Percentiles rank a stretch among this genome's conserved stretches.
These are phyloP conservation scores for Penicillium aurantiogriseum DNA, from an alignment of 2,329 filamentous ascomycete species.

Conservation along the genomic window DNA sequence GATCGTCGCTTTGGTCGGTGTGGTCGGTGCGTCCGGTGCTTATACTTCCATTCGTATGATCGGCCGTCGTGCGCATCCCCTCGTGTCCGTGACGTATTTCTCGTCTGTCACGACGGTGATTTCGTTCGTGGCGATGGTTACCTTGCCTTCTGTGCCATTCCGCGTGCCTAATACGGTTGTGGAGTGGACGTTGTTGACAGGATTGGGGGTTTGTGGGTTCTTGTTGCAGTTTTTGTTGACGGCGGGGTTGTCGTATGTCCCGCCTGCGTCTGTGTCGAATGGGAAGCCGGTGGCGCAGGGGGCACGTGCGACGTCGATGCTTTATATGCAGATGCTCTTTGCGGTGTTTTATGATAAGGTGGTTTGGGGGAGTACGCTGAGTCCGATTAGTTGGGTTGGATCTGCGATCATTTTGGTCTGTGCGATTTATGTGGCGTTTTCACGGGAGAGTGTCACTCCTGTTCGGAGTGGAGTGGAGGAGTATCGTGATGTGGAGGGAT, in stretches of 20 bases:
- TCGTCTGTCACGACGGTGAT: slow-evolving; percentile 68
- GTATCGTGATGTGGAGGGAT: slow-evolving; percentile 6
- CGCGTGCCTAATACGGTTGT: slow-evolving; percentile 53
- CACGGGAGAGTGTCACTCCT: slow-evolving; percentile 15
- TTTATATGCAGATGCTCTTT: slow-evolving; percentile 70
- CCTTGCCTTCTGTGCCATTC: slow-evolving; percentile 57
- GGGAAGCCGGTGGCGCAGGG: slow-evolving; percentile 20
- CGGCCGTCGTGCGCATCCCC: slow-evolving; percentile 72
- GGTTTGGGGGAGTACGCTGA: slow-evolving; percentile 61
- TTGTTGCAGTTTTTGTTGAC: slow-evolving; percentile 85
- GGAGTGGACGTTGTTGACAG: slow-evolving; percentile 67
- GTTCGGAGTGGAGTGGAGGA: neutral
- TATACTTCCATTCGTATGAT: slow-evolving; percentile 79
- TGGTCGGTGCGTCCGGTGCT: slow-evolving; percentile 70
- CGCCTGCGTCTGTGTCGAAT: slow-evolving; percentile 42
- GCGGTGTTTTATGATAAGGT: slow-evolving; percentile 63
- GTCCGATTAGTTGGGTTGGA: slow-evolving; percentile 58
- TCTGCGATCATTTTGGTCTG: slow-evolving; percentile 64
- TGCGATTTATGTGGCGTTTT: slow-evolving; percentile 63
- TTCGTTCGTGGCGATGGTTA: slow-evolving; percentile 58
- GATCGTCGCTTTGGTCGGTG: slow-evolving; percentile 70
- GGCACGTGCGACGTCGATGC: slow-evolving; percentile 62
- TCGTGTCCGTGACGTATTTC: slow-evolving; percentile 88
- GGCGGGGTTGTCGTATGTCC: slow-evolving; percentile 70
- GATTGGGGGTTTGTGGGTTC: slow-evolving; percentile 73